Conservation (phyloP, 1,284 basidiomycete species). For the Hemileia vastatrix region DNA sequence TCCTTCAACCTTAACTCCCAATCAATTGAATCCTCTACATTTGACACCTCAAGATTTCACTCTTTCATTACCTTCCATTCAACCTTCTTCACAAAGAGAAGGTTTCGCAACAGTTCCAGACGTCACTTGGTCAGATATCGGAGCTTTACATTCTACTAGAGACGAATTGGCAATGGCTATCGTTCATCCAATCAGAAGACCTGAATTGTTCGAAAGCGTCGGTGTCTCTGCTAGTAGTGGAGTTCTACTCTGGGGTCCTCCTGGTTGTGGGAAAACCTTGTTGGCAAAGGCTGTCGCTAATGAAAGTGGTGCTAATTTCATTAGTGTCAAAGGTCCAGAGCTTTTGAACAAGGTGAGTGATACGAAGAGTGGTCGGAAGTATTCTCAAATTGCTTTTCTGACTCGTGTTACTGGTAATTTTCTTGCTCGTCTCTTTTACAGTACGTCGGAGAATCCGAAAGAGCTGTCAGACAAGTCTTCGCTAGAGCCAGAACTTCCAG, state of each 20-base stretch:
- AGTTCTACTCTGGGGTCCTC: conserved; percentile 94
- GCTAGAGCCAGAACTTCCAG: conserved; percentile 74
- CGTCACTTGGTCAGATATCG: conserved; percentile 88
- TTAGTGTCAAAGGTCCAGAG: conserved; percentile 94
- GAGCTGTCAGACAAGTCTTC: conserved; percentile 88
- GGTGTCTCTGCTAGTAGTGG: conserved; percentile 81
- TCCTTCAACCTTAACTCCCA: conserved; percentile 63
- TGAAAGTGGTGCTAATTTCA: conserved; percentile 87
- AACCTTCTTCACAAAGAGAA: conserved; percentile 92
- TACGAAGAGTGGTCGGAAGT: neutral
- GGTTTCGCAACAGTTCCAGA: conserved; percentile 95
- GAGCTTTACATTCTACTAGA: conserved; percentile 70
- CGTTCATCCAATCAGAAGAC: conserved; percentile 83
- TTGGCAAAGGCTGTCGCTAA: conserved; percentile 95
- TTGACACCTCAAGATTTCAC: conserved; percentile 72
- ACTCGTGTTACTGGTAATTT: neutral
- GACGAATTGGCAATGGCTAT: conserved; percentile 96
- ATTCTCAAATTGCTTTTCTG: neutral
- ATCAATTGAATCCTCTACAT: conserved; percentile 67
- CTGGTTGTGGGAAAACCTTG: conserved; percentile 92
- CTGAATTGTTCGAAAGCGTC: conserved; percentile 75
- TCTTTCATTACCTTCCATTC: conserved; percentile 69
- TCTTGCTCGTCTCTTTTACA: conserved; percentile 42
- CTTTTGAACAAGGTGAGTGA: conserved; percentile 75
- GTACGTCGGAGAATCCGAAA: conserved; percentile 96